Percentiles rank a stretch among this genome's conserved stretches.
Conservation (phyloP, 495 filamentous ascomycete species). For the Penicillium alfredii region DNA sequence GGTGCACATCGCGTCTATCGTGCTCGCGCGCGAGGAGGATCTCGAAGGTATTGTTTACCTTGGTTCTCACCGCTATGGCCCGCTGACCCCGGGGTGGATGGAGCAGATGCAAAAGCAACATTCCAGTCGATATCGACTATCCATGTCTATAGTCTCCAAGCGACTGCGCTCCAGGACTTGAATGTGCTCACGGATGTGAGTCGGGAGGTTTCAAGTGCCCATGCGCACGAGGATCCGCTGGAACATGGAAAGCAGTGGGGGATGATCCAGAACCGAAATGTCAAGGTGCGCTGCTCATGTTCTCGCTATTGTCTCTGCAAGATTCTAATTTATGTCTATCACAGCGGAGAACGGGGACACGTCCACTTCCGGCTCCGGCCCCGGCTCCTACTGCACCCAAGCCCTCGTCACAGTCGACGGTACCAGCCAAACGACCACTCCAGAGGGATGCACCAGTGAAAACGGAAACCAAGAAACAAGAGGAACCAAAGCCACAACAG, state of each 20-base stretch:
- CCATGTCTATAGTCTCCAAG: conserved; percentile 81
- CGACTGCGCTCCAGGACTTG: conserved; percentile 66
- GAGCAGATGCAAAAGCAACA: conserved; percentile 56
- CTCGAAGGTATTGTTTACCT: conserved; percentile 52
- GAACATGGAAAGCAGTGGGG: conserved; percentile 57
- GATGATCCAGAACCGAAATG: conserved; percentile 59
- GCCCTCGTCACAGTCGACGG: conserved; percentile 20
- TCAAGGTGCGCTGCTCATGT: conserved; percentile 47
- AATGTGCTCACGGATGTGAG: conserved; percentile 65
- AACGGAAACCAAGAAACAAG: conserved; percentile 23
- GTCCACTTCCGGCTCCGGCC: conserved; percentile 26
- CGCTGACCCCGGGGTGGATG: background rate
- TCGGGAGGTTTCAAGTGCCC: conserved; percentile 49
- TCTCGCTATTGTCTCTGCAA: background rate
- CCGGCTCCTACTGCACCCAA: conserved; percentile 13
- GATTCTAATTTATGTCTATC: conserved; percentile 8
- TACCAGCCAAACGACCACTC: conserved; percentile 31
- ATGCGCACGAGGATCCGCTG: conserved; percentile 56
- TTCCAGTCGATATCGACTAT: conserved; percentile 69
- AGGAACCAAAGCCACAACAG: conserved; percentile 25
- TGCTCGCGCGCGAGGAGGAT: conserved; percentile 74
- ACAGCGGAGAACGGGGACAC: conserved; percentile 45
- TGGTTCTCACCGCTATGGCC: background rate
- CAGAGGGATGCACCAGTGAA: conserved; percentile 23
- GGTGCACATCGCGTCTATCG: conserved; percentile 49